These are phyloP conservation scores for Alternaria sp. DNA, from an alignment of 2,329 filamentous ascomycete genomes.

Conservation along the genomic window DNA sequence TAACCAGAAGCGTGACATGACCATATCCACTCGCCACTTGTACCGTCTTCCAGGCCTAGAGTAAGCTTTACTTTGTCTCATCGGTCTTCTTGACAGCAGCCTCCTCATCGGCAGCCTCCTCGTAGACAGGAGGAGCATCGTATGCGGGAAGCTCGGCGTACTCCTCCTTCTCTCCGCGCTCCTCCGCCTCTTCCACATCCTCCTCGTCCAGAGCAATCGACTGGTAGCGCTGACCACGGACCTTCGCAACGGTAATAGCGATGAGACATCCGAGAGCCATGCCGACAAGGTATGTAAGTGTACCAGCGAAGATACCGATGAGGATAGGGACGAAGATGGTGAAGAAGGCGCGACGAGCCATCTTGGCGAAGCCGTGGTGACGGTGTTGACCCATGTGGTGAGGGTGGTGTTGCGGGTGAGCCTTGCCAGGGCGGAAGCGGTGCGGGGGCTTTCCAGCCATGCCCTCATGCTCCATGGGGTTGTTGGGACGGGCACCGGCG, in stretches of 20 bases:
- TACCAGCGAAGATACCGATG: slow-evolving; percentile 71
- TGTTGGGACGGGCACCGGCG: slow-evolving; percentile 18
- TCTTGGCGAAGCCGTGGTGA: slow-evolving; percentile 37
- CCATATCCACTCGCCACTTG: not conserved
- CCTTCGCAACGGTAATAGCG: slow-evolving; percentile 63
- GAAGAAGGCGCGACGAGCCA: slow-evolving; percentile 60
- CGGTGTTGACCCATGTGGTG: slow-evolving; percentile 28
- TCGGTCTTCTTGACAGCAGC: slow-evolving; percentile 23
- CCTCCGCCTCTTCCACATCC: slow-evolving; percentile 33
- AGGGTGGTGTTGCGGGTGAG: slow-evolving; percentile 29
- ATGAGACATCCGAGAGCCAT: slow-evolving; percentile 70
- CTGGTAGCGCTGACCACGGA: slow-evolving; percentile 55
- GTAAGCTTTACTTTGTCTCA: slow-evolving; percentile 25
- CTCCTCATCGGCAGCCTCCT: slow-evolving; percentile 42
- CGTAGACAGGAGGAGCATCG: slow-evolving; percentile 49
- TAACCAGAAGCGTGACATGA: not conserved
- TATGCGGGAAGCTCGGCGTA: slow-evolving; percentile 45
- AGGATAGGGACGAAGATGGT: slow-evolving; percentile 72
- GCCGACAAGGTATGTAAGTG: slow-evolving; percentile 70
- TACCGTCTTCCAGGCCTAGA: not conserved
- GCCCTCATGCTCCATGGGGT: slow-evolving; percentile 40
- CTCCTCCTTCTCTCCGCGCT: slow-evolving; percentile 39
- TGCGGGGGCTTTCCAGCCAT: slow-evolving; percentile 43
- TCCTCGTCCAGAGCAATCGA: slow-evolving; percentile 42
- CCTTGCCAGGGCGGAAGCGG: slow-evolving; percentile 38